Evolutionary conservation across 2,329 filamentous ascomycete species (phyloP), one percentile per base, ranked within the genome.

Genomic region (Pseudodiploospora longispora): DNA sequence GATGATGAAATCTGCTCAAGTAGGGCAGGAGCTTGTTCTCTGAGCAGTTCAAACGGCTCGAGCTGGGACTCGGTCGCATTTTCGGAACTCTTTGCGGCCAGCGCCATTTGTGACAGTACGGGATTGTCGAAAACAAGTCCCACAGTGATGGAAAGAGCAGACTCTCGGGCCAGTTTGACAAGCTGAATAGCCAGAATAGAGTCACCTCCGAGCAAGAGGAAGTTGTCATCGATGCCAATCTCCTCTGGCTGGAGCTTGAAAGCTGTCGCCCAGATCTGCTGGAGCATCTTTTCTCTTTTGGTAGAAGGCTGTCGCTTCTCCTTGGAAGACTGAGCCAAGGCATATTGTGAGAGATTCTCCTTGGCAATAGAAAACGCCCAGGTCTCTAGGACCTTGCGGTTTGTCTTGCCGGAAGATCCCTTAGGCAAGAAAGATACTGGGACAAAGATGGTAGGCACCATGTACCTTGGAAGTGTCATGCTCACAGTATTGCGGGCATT

Each of bases 391-490:
- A 9, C 9, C 32, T 34, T 34, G 9, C 32, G 8, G 32, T 34
- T 34, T 9, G 32, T 34, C 32, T 34, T 34, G 32, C 32, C 32
- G 9, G 32, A 9, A 9, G 32, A 9, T 12, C 9, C 12, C 12
- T 34, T 34, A 12, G 32, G 32, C 9, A 34, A 12, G 2, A 9
- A 9, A 9, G 9, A 9, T 34, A 34, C 9, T 12, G 32, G 32
- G 9, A 34, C 3, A 9, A 34, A 12, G 9, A 34, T 9, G 12
- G 32, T 9, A 9, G 32, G 32, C 12, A 34, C 32, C 32, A 34
- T 34, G 32, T 9, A 40, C 10, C 45, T 40, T 27, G 47, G 8
- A n/a, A 19, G 27, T 19, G 38, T 40, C 29, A 46, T 33, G n/a
- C 47, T 39, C n/a, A 47, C 40, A 3, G 19, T 28, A 30, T 34